Evolutionary conservation across 495 filamentous ascomycete species (phyloP), one percentile per base, ranked within the genome.

Genomic region (Amniculicola lignicola): DNA sequence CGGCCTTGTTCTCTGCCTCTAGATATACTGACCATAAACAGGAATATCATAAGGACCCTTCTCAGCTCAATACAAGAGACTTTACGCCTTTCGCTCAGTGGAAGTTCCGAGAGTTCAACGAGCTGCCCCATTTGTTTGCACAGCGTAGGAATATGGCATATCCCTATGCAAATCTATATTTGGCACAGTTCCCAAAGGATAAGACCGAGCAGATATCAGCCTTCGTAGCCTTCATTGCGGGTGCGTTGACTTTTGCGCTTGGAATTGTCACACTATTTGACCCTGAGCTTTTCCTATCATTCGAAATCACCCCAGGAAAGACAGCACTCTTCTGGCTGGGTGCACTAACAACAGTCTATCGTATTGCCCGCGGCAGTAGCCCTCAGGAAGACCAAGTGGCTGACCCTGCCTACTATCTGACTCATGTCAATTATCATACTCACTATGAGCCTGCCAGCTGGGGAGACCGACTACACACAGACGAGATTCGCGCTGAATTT

Each of bases 21-120:
- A 18, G 9, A 6, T 12, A 6, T 9, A 12, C 37, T 40, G 19
- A 45, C 27, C 11, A 33, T 37, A 4, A 3, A 15, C 22, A 86
- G 79, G 93, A 97, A 73, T 95, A 90, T 69, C 89, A 95, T 71
- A 90, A 86, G 66, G 94, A 95, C 57, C 92, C 93, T 0, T 85
- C 88, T 0, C 79, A 89, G 43, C 79, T 90, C 28, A 86, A 86
- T 14, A 85, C 88, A 19, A 83, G 93, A 12, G 84, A 87, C 61
- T 98, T 96, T 63, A 96, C 91, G 1, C 88, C 90, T 1, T 79
- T 96, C 42, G 93, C 94, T 1, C 87, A 94, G 68, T 97, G 93
- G 94, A 96, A 96, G 63, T 96, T 97, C 55, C 86, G 93, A 43
- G 92, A 97, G 69, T 97, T 97, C 77, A 98, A 98, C 63, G 93